Evolutionary conservation across 371 early-diverging fungal species (phyloP).

Genomic region (Mucor sp.): DNA sequence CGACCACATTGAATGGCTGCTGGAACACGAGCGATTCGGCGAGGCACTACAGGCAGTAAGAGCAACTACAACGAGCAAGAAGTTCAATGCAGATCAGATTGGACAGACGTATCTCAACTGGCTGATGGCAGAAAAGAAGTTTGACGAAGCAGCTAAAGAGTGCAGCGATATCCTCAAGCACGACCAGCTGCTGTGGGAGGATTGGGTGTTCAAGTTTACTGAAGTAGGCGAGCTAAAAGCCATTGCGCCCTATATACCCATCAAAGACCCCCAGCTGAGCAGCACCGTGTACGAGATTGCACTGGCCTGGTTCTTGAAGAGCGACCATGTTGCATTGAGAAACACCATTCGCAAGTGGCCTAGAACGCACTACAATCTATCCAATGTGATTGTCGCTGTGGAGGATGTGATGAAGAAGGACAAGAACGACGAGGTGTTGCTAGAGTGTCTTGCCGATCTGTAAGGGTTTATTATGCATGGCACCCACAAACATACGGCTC

Average conservation of each 20-base stretch:
- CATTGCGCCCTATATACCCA: slow-evolving; percentile 80
- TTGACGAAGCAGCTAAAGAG: slow-evolving; percentile 71
- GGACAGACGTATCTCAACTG: slow-evolving; percentile 82
- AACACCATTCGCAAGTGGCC: slow-evolving; percentile 82
- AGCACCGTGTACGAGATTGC: slow-evolving; percentile 88
- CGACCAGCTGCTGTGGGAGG: slow-evolving; percentile 82
- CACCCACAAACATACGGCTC: not conserved
- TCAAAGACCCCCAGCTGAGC: slow-evolving; percentile 73
- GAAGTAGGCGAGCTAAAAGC: slow-evolving; percentile 73
- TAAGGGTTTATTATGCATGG: slow-evolving; percentile 40
- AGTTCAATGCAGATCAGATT: slow-evolving; percentile 69
- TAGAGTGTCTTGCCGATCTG: slow-evolving; percentile 78
- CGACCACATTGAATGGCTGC: slow-evolving; percentile 93
- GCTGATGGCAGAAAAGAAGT: slow-evolving; percentile 71
- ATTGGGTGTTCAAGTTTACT: slow-evolving; percentile 86
- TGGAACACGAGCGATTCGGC: slow-evolving; percentile 75
- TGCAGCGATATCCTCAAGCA: slow-evolving; percentile 73
- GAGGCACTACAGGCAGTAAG: slow-evolving; percentile 74
- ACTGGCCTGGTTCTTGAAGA: slow-evolving; percentile 66
- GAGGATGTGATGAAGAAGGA: slow-evolving; percentile 66
- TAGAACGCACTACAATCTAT: slow-evolving; percentile 67
- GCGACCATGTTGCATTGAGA: slow-evolving; percentile 61
- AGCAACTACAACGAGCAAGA: slow-evolving; percentile 49
- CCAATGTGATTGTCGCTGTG: slow-evolving; percentile 75
- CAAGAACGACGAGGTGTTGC: slow-evolving; percentile 55